Percentiles rank a stretch among this genome's conserved stretches.
These are phyloP conservation scores for Pistacia atlantica DNA, from an alignment of 345 rosid species.

Conservation along the genomic window DNA sequence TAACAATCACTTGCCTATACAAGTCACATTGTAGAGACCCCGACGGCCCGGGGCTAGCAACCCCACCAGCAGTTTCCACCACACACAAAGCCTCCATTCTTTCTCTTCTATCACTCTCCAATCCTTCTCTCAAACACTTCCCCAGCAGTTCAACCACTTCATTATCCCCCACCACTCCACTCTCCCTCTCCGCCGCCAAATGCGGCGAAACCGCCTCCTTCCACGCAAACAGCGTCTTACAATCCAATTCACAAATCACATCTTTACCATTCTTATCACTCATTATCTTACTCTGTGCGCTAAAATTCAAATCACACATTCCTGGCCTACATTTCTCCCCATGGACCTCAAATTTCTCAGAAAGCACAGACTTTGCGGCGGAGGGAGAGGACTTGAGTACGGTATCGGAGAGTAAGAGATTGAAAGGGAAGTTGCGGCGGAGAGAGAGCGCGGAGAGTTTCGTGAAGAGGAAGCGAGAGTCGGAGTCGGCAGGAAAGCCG, in stretches of 20 bases:
- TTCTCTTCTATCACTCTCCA: constrained; percentile 32
- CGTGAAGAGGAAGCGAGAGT: constrained; percentile 72
- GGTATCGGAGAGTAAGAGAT: constrained; percentile 61
- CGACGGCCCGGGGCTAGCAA: constrained; percentile 90
- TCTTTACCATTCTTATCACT: constrained; percentile 27
- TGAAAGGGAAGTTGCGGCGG: constrained; percentile 42
- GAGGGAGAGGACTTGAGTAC: constrained; percentile 59
- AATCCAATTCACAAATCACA: constrained; percentile 47
- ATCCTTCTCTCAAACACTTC: constrained; percentile 43
- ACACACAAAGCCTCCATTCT: constrained; percentile 50
- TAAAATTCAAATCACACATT: constrained; percentile 50
- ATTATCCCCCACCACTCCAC: constrained; percentile 48
- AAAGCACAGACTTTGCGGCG: constrained; percentile 40
- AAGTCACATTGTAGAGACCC: constrained; percentile 93
- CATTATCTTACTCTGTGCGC: constrained; percentile 40
- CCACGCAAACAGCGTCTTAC: constrained; percentile 82
- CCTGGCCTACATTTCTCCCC: constrained; percentile 21
- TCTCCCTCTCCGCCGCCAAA: constrained; percentile 82
- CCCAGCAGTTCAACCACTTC: constrained; percentile 47
- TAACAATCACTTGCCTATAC: constrained; percentile 51
- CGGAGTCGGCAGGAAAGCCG: constrained; percentile 92
- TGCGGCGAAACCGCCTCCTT: constrained; percentile 89
- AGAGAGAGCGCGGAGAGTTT: constrained; percentile 67
- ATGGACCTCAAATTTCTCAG: constrained; percentile 10
- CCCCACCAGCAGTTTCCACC: constrained; percentile 95